A percentile compares a stretch with the other conserved stretches of the same genome.
These are phyloP conservation scores for Plasmopara halstedii DNA, from an alignment of 352 stramenopile genomes.

Conservation along the genomic window DNA sequence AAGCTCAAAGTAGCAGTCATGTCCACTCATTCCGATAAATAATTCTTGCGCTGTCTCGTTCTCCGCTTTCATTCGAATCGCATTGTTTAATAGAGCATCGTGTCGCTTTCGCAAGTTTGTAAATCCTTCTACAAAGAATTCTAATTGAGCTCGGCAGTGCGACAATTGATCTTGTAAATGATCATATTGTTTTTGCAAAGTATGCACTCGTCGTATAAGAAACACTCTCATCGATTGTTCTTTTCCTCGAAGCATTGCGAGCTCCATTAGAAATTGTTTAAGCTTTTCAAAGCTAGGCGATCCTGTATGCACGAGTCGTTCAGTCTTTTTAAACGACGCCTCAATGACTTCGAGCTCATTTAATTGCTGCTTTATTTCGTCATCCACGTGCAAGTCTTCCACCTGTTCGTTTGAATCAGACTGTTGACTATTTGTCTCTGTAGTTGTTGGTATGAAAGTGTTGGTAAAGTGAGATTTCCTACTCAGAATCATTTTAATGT, in stretches of 20 bases:
- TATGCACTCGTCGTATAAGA: slow-evolving; percentile 37
- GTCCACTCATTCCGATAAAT: slow-evolving; percentile 46
- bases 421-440: slow-evolving; percentile 6
- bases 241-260: slow-evolving; percentile 49
- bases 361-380: too few relatives aligned
- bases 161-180: neutral
- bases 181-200: neutral
- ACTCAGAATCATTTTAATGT: too few relatives aligned
- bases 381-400: slow-evolving; percentile 28
- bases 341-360: too few relatives aligned
- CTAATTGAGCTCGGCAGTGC: slow-evolving; percentile 55
- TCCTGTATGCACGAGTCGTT: slow-evolving; percentile 47
- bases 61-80: slow-evolving; percentile 47
- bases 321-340: slow-evolving; percentile 47
- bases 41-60: slow-evolving; percentile 52
- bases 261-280: slow-evolving; percentile 55
- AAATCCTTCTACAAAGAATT: slow-evolving; percentile 75
- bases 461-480: too few relatives aligned
- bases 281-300: slow-evolving; percentile 67
- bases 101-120: slow-evolving; percentile 57
- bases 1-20: slow-evolving; percentile 49
- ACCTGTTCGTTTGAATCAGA: slow-evolving; percentile 27
- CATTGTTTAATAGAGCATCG: slow-evolving; percentile 48
- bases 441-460: too few relatives aligned
- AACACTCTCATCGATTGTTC: slow-evolving; percentile 50